Conservation (phyloP, 805 yeast species). For the Candida endomychidarum region DNA sequence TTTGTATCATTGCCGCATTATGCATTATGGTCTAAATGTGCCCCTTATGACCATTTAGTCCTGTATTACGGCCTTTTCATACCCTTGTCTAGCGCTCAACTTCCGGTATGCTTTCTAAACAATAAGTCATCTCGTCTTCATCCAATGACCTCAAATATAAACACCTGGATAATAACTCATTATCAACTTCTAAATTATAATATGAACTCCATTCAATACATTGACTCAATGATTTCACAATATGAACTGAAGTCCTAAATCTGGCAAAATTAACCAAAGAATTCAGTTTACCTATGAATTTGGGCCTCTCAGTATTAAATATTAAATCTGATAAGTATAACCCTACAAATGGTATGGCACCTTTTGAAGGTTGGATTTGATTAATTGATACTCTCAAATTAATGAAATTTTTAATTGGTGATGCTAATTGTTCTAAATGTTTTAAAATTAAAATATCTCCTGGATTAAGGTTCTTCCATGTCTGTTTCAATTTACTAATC, state of each 20-base stretch:
- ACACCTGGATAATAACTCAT: constrained; percentile 77
- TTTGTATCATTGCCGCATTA: no score
- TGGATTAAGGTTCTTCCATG: constrained; percentile 74
- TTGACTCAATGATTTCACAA: constrained; percentile 74
- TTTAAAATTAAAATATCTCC: constrained; percentile 70
- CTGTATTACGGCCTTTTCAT: no score
- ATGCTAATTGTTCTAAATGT: constrained; percentile 66
- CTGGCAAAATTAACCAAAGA: constrained; percentile 72
- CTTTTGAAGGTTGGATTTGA: constrained; percentile 59
- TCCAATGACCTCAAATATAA: constrained; percentile 73
- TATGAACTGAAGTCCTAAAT: constrained; percentile 70
- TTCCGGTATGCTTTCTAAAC: constrained; percentile 5
- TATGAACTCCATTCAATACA: constrained; percentile 82
- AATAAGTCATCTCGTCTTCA: constrained; percentile 64
- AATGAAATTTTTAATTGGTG: constrained; percentile 72
- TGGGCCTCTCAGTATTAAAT: constrained; percentile 65
- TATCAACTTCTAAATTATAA: constrained; percentile 55
- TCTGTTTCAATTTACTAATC: constrained; percentile 56
- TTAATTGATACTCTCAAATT: constrained; percentile 64
- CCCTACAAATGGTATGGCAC: constrained; percentile 90
- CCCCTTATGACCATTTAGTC: no score
- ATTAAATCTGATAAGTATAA: constrained; percentile 80
- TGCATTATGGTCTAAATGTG: no score
- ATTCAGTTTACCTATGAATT: constrained; percentile 36
- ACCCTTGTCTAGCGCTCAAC: no score